phyloP scores from a whole-genome alignment of 2,329 filamentous ascomycete genomes.

The Helotiales sp. region DNA sequence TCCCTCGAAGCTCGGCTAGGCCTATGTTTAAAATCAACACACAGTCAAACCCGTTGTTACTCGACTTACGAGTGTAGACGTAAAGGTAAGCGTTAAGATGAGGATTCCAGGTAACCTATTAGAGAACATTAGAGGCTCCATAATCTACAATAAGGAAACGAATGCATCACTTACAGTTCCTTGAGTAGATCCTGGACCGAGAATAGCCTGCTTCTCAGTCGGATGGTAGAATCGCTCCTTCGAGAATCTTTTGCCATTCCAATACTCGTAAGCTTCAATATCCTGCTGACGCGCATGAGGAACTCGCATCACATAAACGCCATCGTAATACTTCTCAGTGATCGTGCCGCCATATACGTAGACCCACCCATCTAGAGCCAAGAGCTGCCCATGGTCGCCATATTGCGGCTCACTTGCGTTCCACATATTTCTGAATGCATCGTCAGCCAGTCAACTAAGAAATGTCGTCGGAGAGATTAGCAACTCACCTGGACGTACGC shows the following conservation, averaged over 20 bases:
- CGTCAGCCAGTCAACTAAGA: neutral
- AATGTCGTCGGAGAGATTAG: neutral
- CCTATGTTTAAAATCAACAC: neutral
- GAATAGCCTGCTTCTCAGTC: conserved; percentile 7
- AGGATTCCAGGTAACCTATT: conserved; percentile 14
- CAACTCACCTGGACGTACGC: conserved; percentile 5
- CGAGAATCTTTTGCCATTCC: conserved; percentile 12
- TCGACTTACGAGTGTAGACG: conserved; percentile 14
- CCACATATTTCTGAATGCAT: neutral
- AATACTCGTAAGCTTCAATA: conserved; percentile 10
- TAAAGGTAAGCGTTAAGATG: conserved; percentile 16
- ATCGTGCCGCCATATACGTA: conserved; percentile 12
- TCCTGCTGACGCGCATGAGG: conserved; percentile 8
- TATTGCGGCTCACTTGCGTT: conserved; percentile 12
- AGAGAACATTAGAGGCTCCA: neutral
- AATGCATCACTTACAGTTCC: neutral
- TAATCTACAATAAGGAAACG: neutral
- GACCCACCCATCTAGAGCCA: conserved; percentile 5
- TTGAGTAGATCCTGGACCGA: conserved; percentile 9
- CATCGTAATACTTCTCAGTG: conserved; percentile 8
- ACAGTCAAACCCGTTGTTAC: neutral
- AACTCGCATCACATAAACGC: conserved; percentile 13
- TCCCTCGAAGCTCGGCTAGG: neutral
- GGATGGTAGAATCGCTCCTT: conserved; percentile 7
- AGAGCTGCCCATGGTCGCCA: conserved; percentile 13